These are phyloP conservation scores for Pseudogymnoascus sp. DNA, from an alignment of 2,329 filamentous ascomycete genomes.

Conservation along the genomic window DNA sequence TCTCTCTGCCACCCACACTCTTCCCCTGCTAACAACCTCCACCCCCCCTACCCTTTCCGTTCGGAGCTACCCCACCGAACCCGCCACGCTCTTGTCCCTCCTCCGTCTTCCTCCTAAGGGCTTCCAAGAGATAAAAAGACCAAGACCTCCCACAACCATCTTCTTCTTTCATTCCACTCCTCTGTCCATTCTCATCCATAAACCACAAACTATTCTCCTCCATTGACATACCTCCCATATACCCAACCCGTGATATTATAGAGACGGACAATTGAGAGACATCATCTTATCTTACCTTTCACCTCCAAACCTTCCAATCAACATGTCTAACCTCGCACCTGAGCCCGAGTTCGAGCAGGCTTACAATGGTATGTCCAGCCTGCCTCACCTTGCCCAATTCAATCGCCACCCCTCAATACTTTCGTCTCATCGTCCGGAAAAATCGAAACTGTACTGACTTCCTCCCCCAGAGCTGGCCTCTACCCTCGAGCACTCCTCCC, in stretches of 20 bases:
- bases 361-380: constrained; percentile 65
- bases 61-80: constrained; percentile 1
- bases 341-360: constrained; percentile 99
- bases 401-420: background rate
- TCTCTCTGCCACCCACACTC: constrained; percentile 3
- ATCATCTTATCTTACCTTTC: background rate
- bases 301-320: constrained; percentile 17
- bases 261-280: constrained; percentile 5
- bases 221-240: background rate
- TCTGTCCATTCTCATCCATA: background rate
- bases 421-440: background rate
- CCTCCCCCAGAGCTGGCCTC: constrained; percentile 71
- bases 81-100: constrained; percentile 1
- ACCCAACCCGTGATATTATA: constrained; percentile 5
- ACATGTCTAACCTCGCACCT: constrained; percentile 73
- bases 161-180: background rate
- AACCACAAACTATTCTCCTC: background rate
- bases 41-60: background rate
- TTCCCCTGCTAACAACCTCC: background rate
- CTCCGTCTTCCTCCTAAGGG: constrained; percentile 3
- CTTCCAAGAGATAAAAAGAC: constrained; percentile 2
- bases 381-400: constrained; percentile 7
- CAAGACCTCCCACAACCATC: constrained; percentile 1
- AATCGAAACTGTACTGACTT: background rate
- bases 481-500: constrained; percentile 85